Evolutionary conservation across 305 asterid genomes (phyloP).

Genomic region (Plantago lanceolata): DNA sequence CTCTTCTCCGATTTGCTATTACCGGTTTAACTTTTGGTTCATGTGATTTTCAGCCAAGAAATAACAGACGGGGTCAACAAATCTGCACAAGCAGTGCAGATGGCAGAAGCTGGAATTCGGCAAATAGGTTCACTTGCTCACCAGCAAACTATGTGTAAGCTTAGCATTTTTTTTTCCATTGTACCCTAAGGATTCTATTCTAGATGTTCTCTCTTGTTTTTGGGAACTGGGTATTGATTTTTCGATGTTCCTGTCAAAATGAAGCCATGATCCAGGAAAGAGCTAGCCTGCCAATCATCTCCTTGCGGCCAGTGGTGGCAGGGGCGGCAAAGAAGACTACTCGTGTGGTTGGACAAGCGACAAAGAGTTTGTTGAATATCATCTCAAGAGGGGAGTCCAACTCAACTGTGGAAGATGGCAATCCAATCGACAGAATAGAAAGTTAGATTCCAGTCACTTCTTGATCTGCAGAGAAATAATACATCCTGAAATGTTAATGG

Average conservation of each 20-base stretch:
- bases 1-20: neutral
- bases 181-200: neutral
- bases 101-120: conserved; percentile 83
- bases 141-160: conserved; percentile 71
- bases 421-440: conserved; percentile 27
- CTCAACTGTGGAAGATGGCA: conserved; percentile 41
- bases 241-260: conserved; percentile 14
- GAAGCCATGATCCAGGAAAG: conserved; percentile 90
- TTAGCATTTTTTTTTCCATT: conserved; percentile 13
- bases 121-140: conserved; percentile 83
- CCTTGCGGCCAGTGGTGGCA: conserved; percentile 72
- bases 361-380: conserved; percentile 55
- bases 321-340: conserved; percentile 93
- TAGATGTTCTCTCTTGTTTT: neutral
- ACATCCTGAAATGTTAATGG: too few relatives aligned
- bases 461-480: neutral
- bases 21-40: neutral
- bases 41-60: conserved; percentile 65
- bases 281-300: conserved; percentile 76
- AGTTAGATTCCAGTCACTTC: conserved; percentile 3
- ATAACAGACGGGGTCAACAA: conserved; percentile 78
- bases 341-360: conserved; percentile 69
- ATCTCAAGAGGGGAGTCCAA: conserved; percentile 52
- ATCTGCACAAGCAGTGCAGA: conserved; percentile 89
- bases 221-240: conserved; percentile 8